Percentiles rank a stretch among this genome's conserved stretches.
phyloP scores from a whole-genome alignment of 305 asterid genomes.

The Nicotiana rustica region DNA sequence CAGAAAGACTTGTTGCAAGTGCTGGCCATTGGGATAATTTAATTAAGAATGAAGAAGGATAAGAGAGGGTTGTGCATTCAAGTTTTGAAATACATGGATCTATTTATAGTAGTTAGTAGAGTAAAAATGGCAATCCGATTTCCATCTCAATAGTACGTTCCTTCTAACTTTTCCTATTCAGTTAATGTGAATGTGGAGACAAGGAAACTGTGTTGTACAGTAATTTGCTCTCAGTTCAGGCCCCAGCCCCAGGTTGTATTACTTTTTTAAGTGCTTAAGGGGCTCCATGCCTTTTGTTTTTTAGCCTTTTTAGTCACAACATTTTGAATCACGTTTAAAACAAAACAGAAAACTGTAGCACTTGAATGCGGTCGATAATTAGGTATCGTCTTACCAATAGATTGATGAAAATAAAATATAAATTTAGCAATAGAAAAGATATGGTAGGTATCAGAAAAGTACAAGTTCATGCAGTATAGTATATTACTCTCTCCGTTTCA shows the following conservation, averaged over 20 bases:
- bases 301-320: neutral
- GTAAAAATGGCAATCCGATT: neutral
- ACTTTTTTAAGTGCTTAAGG: no score
- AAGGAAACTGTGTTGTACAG: neutral
- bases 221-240: neutral
- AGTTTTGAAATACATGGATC: neutral
- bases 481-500: no score
- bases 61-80: neutral
- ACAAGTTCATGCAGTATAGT: no score
- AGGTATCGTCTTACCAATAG: neutral
- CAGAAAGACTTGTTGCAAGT: constrained; percentile 30
- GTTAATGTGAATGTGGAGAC: neutral
- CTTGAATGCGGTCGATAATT: neutral
- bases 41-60: neutral
- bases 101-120: neutral
- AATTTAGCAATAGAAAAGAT: no score
- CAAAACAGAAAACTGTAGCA: neutral
- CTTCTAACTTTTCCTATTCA: neutral
- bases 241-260: no score
- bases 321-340: neutral
- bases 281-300: no score
- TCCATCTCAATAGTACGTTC: neutral
- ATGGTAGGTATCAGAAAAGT: no score
- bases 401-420: no score
- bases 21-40: neutral